phyloP scores from a whole-genome alignment of 257 asterid species.

The Penstemon eatonii region DNA sequence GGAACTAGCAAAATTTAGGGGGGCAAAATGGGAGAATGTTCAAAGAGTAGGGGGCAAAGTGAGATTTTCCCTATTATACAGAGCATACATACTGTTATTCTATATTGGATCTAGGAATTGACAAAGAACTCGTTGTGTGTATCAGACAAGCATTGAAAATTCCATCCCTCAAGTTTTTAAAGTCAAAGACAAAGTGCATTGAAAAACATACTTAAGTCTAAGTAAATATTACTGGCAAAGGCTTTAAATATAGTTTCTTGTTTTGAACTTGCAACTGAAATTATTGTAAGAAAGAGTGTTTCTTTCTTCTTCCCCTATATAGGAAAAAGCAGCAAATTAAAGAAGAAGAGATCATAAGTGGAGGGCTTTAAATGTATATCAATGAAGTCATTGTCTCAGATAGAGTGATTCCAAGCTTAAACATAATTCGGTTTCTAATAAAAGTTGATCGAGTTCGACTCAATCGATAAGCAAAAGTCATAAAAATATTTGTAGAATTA shows the following conservation, averaged over 20 bases:
- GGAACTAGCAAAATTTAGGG: too few species aligned
- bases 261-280: conserved; percentile 20
- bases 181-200: neutral
- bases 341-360: neutral
- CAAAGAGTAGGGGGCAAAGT: too few species aligned
- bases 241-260: conserved; percentile 10
- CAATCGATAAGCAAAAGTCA: neutral
- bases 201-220: neutral
- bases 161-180: neutral
- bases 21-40: too few species aligned
- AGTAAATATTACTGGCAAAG: neutral
- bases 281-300: conserved; percentile 20
- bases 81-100: neutral
- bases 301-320: conserved; percentile 22
- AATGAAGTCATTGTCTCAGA: conserved; percentile 24
- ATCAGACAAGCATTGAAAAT: neutral
- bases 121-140: neutral
- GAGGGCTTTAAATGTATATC: conserved; percentile 23
- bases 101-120: neutral
- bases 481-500: neutral
- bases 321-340: conserved; percentile 28
- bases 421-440: conserved; percentile 5
- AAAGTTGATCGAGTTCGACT: neutral
- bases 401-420: conserved; percentile 40
- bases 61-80: neutral